phyloP scores from a whole-genome alignment of 257 asterid genomes.

The Nicotiana benthamiana region DNA sequence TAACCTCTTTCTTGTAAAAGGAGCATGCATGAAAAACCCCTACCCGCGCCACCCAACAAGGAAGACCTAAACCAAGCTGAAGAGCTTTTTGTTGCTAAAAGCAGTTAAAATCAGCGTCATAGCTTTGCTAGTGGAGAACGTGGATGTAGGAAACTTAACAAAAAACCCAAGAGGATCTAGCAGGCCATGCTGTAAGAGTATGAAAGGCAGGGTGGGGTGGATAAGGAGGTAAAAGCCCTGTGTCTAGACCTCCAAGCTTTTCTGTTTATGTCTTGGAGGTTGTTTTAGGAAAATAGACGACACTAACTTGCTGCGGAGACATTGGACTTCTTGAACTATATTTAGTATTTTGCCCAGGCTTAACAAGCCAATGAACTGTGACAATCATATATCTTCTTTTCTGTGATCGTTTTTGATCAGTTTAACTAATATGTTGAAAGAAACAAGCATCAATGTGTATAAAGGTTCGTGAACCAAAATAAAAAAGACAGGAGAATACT shows the following conservation, averaged over 20 bases:
- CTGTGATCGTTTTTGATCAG: background rate
- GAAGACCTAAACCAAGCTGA: no score
- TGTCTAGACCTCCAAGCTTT: background rate
- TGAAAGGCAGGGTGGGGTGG: background rate
- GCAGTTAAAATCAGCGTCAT: background rate
- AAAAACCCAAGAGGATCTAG: background rate
- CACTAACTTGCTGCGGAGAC: background rate
- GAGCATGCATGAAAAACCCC: no score
- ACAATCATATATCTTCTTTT: background rate
- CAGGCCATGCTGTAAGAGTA: background rate
- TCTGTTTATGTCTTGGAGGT: background rate
- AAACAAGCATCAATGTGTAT: background rate
- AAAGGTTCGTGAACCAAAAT: background rate
- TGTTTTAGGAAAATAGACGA: background rate
- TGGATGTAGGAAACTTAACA: background rate
- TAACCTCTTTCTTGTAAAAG: no score
- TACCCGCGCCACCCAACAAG: no score
- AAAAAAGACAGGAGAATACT: background rate
- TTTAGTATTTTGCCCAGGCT: background rate
- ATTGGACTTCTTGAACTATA: background rate
- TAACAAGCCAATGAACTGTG: background rate
- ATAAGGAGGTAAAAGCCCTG: background rate
- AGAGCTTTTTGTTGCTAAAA: background rate
- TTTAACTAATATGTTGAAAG: background rate
- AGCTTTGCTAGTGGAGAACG: background rate